Base-by-base conservation (phyloP, 2,329 filamentous ascomycete genomes). In the Atkinsonella hypoxylon region DNA sequence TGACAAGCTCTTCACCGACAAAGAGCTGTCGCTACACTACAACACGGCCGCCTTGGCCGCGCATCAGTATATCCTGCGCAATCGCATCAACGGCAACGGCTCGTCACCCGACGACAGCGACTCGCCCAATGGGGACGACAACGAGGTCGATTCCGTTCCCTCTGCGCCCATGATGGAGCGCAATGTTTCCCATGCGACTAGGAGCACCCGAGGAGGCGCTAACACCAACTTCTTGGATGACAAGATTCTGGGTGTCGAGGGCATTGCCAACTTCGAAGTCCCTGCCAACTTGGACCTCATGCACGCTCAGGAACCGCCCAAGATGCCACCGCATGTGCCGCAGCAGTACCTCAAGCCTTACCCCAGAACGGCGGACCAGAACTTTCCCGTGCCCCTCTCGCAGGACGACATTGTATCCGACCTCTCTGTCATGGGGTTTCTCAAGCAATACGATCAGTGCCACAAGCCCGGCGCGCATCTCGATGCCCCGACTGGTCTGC, bases 1-100 rank as follows among this genome's bases (percentile, higher is more conserved):
- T 53, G 81, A 85, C 58, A 84, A 84, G 68, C 74, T 85, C 38
- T 85, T 85, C 47, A 85, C 81, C 0, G 82, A 85, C 58, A 84
- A 82, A 64, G 82, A 85, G 66, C 71, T 85, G 31, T 74, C 77
- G 4, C 75, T 85, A 70, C 79, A 78, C 30, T 83, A 83, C 62
- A 83, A 83, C 53, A 68, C 72, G 4, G 77, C 82, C 5, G 80
- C 81, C 31, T 59, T 82, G 18, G 80, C 80, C 2, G 75, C 82
- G 9, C 78, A 83, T 62, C 77, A 78, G 54, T 78, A 81, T 58
- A 72, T 83, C 51, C 65, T 82, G 48, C 75, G 78, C 36, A 79
- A 81, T 60, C 76, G 75, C 47, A 62, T 70, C 34, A 74, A 77
- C 55, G 78, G 77, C 47, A 62, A 59, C 44, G 72, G 68, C 40